Conservation (phyloP, 75 land plant species). For the Picea glauca region DNA sequence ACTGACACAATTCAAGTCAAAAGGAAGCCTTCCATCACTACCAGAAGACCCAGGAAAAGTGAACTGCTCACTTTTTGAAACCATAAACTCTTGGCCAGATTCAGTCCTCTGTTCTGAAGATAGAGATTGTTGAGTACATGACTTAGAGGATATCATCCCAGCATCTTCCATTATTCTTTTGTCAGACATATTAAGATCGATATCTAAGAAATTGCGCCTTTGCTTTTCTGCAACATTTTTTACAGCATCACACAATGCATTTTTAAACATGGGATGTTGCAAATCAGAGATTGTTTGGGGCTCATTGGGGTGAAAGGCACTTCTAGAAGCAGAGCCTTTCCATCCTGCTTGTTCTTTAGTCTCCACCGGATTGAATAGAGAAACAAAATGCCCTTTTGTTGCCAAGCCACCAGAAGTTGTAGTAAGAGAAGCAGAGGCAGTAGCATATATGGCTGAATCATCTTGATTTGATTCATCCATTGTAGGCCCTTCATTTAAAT, state of each 20-base stretch:
- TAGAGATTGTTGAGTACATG: neutral
- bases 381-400: too few species aligned
- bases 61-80: too few species aligned
- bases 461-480: constrained; percentile 42
- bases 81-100: too few species aligned
- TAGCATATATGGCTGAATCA: constrained; percentile 17
- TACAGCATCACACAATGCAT: constrained; percentile 20
- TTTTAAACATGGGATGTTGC: constrained; percentile 20
- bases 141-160: neutral
- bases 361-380: too few species aligned
- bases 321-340: too few species aligned
- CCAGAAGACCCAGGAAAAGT: too few species aligned
- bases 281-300: constrained; percentile 55
- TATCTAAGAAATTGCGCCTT: constrained; percentile 45
- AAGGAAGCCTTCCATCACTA: too few species aligned
- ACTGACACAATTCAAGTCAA: too few species aligned
- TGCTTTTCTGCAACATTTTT: constrained; percentile 16
- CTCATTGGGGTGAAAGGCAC: constrained; percentile 91
- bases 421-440: too few species aligned
- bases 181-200: constrained; percentile 87
- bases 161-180: constrained; percentile 51
- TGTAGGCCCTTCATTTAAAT: constrained; percentile 77
- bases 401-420: too few species aligned
- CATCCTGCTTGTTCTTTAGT: too few species aligned
- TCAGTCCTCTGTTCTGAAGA: constrained; percentile 23